phyloP scores from a whole-genome alignment of 164 flowering plant genomes.

The Stephania japonica region DNA sequence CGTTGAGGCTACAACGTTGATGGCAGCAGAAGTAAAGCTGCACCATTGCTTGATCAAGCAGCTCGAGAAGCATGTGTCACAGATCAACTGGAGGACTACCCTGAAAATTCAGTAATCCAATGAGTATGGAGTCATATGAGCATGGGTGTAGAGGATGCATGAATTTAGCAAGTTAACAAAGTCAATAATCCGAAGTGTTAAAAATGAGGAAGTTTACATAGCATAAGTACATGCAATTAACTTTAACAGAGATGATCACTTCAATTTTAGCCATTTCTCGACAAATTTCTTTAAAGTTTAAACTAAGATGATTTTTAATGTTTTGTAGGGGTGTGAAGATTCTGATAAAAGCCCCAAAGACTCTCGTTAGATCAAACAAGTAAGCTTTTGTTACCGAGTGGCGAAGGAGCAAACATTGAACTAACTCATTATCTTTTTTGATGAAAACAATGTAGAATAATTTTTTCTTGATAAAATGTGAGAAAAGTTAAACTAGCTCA shows the following conservation, averaged over 20 bases:
- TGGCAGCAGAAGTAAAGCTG: not conserved
- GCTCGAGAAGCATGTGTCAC: conserved; percentile 4
- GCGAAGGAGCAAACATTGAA: not conserved
- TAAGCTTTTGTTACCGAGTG: not conserved
- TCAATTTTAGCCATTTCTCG: not conserved
- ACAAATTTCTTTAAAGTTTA: no score
- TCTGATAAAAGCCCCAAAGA: not conserved
- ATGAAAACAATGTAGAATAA: no score
- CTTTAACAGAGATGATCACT: not conserved
- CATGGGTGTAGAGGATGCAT: not conserved
- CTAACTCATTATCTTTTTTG: not conserved
- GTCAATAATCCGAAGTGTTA: not conserved
- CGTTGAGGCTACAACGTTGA: not conserved
- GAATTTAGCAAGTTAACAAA: not conserved
- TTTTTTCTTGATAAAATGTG: no score
- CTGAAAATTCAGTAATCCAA: conserved; percentile 7
- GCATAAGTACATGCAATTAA: not conserved
- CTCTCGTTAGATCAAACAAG: not conserved
- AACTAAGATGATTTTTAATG: no score
- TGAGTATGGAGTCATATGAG: not conserved
- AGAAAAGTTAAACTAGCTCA: no score
- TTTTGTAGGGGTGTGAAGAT: no score
- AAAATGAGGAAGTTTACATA: not conserved
- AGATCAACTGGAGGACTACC: conserved; percentile 24
- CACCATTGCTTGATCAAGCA: not conserved